phyloP scores from a whole-genome alignment of 2,329 filamentous ascomycete genomes.

The Grosmannia penicillata region DNA sequence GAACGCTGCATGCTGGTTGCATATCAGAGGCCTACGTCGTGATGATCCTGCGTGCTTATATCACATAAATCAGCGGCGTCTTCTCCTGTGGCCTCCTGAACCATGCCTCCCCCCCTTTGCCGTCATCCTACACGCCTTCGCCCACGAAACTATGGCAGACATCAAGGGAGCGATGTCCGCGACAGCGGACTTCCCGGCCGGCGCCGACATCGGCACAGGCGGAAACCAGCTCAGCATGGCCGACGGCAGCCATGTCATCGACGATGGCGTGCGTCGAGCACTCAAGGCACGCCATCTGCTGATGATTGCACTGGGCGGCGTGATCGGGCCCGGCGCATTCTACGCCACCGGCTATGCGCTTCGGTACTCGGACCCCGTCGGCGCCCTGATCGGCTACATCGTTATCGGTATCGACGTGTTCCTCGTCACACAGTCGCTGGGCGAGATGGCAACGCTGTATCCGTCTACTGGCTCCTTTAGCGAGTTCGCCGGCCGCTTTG shows the following conservation, averaged over 20 bases:
- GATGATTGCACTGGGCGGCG: constrained; percentile 30
- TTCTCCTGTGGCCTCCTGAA: too few species aligned
- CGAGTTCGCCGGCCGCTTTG: constrained; percentile 29
- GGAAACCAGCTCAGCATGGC: constrained; percentile 3
- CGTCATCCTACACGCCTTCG: too few species aligned
- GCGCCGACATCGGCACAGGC: too few species aligned
- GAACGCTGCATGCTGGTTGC: too few species aligned
- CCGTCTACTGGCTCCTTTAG: constrained; percentile 37
- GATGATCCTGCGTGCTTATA: too few species aligned
- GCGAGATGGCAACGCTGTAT: constrained; percentile 47
- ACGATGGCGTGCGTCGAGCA: constrained; percentile 3
- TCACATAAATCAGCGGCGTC: too few species aligned
- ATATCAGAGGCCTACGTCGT: too few species aligned
- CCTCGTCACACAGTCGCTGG: constrained; percentile 24
- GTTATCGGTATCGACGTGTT: constrained; percentile 28
- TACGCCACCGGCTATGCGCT: constrained; percentile 29
- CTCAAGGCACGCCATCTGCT: constrained; percentile 28
- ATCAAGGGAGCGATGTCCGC: too few species aligned
- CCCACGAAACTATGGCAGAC: too few species aligned
- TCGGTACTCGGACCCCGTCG: constrained; percentile 24
- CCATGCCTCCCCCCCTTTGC: too few species aligned
- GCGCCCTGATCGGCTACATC: constrained; percentile 24
- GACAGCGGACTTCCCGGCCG: too few species aligned
- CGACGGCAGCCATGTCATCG: constrained; percentile 2
- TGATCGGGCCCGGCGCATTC: constrained; percentile 31